Evolutionary conservation across 2,329 filamentous ascomycete species (phyloP).

Genomic region (Aspergillus caelatus): DNA sequence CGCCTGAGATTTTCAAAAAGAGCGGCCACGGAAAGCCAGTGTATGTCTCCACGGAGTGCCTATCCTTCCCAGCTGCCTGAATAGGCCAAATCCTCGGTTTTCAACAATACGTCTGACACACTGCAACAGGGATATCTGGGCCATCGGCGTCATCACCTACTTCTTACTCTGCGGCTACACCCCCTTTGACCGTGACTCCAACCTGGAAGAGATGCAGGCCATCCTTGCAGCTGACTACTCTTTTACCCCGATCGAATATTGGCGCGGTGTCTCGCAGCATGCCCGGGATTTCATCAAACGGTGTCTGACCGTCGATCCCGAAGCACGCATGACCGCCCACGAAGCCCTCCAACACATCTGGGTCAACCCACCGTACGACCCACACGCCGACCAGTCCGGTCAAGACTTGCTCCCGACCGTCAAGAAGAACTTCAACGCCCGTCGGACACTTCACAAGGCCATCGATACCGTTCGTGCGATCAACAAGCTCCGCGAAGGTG

Average conservation of each 20-base stretch:
- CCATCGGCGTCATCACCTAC: constrained; percentile 97
- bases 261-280: constrained; percentile 84
- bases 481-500: constrained; percentile 66
- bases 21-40: constrained; percentile 97
- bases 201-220: constrained; percentile 99
- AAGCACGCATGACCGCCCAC: constrained; percentile 86
- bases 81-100: background rate
- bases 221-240: constrained; percentile 96
- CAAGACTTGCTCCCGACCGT: constrained; percentile 66
- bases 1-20: constrained; percentile 99
- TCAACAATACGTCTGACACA: constrained; percentile 2
- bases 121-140: constrained; percentile 78
- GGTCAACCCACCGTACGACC: constrained; percentile 61
- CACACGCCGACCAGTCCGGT: constrained; percentile 33
- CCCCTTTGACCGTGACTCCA: constrained; percentile 94
- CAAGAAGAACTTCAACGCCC: constrained; percentile 72
- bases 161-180: constrained; percentile 98
- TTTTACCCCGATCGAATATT: constrained; percentile 93
- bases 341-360: constrained; percentile 68
- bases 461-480: constrained; percentile 70
- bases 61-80: background rate
- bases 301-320: constrained; percentile 89
- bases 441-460: constrained; percentile 66
- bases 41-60: constrained; percentile 44
- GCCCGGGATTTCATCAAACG: constrained; percentile 90